Evolutionary conservation across 108 stramenopile species (phyloP), one percentile per base, ranked within the genome.

Genomic region (Hondaea fermentalgiana): DNA sequence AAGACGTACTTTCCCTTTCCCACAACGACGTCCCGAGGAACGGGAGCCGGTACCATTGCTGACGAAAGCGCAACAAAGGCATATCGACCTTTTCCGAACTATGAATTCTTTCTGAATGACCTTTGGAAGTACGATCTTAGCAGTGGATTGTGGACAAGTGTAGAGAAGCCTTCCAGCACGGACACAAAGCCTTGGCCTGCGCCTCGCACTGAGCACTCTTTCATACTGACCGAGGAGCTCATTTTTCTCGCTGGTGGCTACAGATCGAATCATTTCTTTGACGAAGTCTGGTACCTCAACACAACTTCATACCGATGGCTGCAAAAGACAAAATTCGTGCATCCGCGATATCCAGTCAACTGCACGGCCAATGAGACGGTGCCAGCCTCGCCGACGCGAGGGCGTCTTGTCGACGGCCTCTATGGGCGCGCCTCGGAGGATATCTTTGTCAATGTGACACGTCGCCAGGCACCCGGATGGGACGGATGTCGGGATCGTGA

Each of bases 201-300:
- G 19, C 59, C 92, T 25, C 92, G 94, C 21, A 91, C 72, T 58
- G 92, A 94, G 72, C 89, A 88, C 28, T 51, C 51, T 16, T 58
- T 93, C 57, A 57, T 93, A 21, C 51, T 88, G 44, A 53, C 90
- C 35, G 91, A 87, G 4, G 88, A 95, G 59, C 72, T 92, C 3
- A 91, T 96, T n/a, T 89, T 95, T 51, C 58, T 95, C 8, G 91
- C 95, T 57, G 95, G 95, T 10, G 96, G 96, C 1, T 97, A 90
- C 90, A 72, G 90, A 60, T 90, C 94, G 91, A 96, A 96, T 87
- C 76, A 91, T 88, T 93, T 93, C 88, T 95, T 92, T 91, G 92
- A 95, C 47, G 96, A 97, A 72, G 94, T 95, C 29, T 97, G 96
- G 96, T 91, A 95, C 64, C 96, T 94, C 90, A 95, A 95, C 89